Conservation (phyloP, 2,329 filamentous ascomycete genomes). For the Aspergillus ibericus region DNA sequence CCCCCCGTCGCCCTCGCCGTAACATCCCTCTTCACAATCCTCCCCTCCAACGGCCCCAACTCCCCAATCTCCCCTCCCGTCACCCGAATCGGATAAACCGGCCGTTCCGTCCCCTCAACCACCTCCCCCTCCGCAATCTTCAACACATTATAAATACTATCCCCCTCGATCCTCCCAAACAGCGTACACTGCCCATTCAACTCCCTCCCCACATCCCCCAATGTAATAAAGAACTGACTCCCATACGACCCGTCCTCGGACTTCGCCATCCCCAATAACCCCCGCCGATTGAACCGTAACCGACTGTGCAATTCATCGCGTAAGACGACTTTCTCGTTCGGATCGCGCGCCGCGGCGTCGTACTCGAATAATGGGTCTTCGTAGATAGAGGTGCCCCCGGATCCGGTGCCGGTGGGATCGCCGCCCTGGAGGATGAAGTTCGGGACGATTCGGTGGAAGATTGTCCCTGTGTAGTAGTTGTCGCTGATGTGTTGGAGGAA, state of each 20-base stretch:
- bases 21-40: conserved; percentile 45
- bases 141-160: conserved; percentile 93
- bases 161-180: conserved; percentile 87
- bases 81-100: conserved; percentile 81
- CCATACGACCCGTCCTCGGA: conserved; percentile 71
- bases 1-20: conserved; percentile 29
- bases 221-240: conserved; percentile 95
- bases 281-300: conserved; percentile 87
- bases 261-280: conserved; percentile 95
- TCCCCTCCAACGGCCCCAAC: conserved; percentile 46
- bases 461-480: conserved; percentile 89
- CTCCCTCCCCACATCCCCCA: conserved; percentile 77
- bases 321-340: conserved; percentile 61
- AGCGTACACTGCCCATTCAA: conserved; percentile 87
- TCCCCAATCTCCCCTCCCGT: conserved; percentile 48
- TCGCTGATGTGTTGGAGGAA: conserved; percentile 94
- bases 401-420: conserved; percentile 88
- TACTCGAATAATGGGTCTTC: conserved; percentile 65
- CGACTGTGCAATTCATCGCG: conserved; percentile 90
- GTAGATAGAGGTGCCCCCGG: conserved; percentile 89
- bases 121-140: conserved; percentile 90
- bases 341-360: conserved; percentile 51
- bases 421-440: conserved; percentile 94
- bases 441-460: conserved; percentile 90
- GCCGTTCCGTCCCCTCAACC: conserved; percentile 74